phyloP scores from a whole-genome alignment of 371 early-diverging fungal species.

The Encephalitozoon intestinalis region DNA sequence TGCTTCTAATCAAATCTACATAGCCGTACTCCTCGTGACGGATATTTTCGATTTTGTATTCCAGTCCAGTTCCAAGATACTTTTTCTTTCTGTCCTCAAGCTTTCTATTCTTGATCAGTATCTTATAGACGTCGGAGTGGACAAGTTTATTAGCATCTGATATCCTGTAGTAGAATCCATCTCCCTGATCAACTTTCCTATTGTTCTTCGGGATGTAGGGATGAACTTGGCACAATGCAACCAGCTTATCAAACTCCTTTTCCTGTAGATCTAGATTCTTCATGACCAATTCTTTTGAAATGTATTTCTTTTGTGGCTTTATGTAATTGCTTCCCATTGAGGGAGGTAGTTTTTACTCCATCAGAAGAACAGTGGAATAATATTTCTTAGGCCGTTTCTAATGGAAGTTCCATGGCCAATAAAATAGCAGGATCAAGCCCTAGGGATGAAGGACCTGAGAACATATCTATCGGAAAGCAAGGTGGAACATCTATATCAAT shows the following conservation, averaged over 20 bases:
- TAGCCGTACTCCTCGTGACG: slow-evolving; percentile 24
- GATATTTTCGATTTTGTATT: slow-evolving; percentile 7
- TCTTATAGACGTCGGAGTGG: slow-evolving; percentile 31
- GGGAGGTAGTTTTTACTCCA: background rate
- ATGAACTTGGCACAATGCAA: slow-evolving; percentile 11
- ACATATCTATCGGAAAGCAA: background rate
- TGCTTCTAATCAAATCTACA: slow-evolving; percentile 36
- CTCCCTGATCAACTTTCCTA: slow-evolving; percentile 20
- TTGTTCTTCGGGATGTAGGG: slow-evolving; percentile 39
- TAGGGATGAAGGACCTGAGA: background rate
- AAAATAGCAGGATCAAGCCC: background rate
- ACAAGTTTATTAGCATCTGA: slow-evolving; percentile 39
- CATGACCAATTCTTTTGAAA: slow-evolving; percentile 32
- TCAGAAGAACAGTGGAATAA: background rate
- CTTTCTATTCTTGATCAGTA: slow-evolving; percentile 21
- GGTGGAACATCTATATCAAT: background rate
- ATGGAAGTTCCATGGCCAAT: background rate
- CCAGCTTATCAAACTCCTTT: slow-evolving; percentile 44
- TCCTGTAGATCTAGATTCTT: slow-evolving; percentile 19
- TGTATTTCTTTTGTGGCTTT: slow-evolving; percentile 38
- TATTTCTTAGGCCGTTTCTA: background rate
- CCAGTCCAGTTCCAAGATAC: background rate
- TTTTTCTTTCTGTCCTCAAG: slow-evolving; percentile 22
- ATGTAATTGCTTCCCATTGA: slow-evolving; percentile 31
- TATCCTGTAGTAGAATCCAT: slow-evolving; percentile 44